Percentiles rank a stretch among this genome's conserved stretches.
phyloP scores from a whole-genome alignment of 2,329 filamentous ascomycete genomes.

The Fusarium marasasianum region DNA sequence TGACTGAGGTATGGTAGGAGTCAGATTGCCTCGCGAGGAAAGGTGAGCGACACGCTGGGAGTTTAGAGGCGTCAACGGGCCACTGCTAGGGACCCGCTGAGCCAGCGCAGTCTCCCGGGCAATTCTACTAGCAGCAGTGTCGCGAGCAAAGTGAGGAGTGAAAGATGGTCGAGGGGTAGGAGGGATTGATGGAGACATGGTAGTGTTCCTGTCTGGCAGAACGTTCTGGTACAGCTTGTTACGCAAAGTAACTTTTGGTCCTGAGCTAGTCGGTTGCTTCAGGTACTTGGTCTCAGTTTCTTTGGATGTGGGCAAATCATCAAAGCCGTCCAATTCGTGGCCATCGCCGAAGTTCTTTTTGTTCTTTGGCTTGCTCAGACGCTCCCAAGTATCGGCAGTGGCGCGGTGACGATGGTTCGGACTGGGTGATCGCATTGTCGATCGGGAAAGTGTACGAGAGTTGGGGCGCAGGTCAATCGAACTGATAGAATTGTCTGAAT shows the following conservation, averaged over 20 bases:
- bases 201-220: conserved; percentile 62
- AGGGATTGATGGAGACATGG: conserved; percentile 63
- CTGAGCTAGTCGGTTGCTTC: conserved; percentile 78
- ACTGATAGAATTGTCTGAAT: conserved; percentile 76
- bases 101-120: conserved; percentile 70
- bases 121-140: conserved; percentile 72
- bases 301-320: conserved; percentile 90
- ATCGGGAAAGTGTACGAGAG: conserved; percentile 67
- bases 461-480: conserved; percentile 65
- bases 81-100: conserved; percentile 65
- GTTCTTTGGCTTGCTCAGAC: conserved; percentile 74
- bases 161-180: conserved; percentile 65
- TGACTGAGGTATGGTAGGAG: conserved; percentile 52
- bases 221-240: conserved; percentile 67
- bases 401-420: conserved; percentile 57
- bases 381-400: conserved; percentile 66
- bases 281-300: conserved; percentile 83
- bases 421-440: conserved; percentile 68
- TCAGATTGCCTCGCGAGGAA: conserved; percentile 59
- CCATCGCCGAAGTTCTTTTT: conserved; percentile 82
- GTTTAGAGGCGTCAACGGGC: conserved; percentile 63
- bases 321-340: conserved; percentile 90
- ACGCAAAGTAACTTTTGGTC: conserved; percentile 70
- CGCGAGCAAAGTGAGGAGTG: conserved; percentile 70
- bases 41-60: conserved; percentile 65